Evolutionary conservation across 305 asterid genomes (phyloP), one percentile per base, ranked within the genome.

Genomic region (Fraxinus platypoda): DNA sequence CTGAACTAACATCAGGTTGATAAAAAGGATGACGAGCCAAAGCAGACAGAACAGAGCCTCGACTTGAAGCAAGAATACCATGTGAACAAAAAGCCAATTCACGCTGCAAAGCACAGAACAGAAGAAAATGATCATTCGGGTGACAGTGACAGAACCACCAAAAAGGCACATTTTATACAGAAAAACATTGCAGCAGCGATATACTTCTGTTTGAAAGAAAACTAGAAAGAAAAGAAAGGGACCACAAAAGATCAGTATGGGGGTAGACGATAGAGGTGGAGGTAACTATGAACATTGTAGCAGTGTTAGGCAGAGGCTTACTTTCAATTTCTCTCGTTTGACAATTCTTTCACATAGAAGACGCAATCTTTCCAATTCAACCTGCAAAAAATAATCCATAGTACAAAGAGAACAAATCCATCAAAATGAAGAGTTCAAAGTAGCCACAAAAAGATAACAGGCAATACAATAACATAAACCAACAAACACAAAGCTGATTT

Each of bases 281-380:
- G 59, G 21, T 43, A 71, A 54, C 31, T 41, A 52, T 64, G 76
- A 71, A 73, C 19, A 64, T 85, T 75, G 77, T 76, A 12, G 34
- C 23, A 30, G 81, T 31, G 28, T 70, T 28, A 77, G 81, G 75
- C 33, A 30, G 23, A 77, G 34, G 75, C 93, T 89, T 91, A 95
- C 99, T 87, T 97, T 97, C 90, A 93, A 81, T 87, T 97, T 97
- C 92, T 97, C 99, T 83, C 99, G 84, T 86, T 91, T 97, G 80
- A 90, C 88, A 82, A 97, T 91, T 89, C 99, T 93, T 85, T 97
- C 99, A 76, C 99, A 97, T 78, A 97, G 91, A 82, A 97, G 98
- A 2, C 99, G 98, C 86, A 97, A 83, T 79, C 97, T 93, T 93
- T 96, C 99, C 92, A 96, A 85, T 87, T 94, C 98, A 85, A 96